phyloP scores from a whole-genome alignment of 352 stramenopile genomes.

The Ophiocytium majus region DNA sequence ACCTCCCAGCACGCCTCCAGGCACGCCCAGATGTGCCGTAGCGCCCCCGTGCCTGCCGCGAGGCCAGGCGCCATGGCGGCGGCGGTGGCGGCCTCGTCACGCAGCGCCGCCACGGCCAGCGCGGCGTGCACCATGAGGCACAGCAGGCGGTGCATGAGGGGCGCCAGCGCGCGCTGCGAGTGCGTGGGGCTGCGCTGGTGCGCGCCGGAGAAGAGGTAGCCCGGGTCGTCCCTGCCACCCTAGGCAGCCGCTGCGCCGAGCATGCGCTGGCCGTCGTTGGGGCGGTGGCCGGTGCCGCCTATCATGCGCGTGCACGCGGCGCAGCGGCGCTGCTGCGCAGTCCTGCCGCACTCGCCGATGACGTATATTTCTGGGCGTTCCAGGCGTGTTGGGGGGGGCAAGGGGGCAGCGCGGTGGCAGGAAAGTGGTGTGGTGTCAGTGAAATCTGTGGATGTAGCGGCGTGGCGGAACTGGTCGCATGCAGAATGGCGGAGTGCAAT shows the following conservation, averaged over 20 bases:
- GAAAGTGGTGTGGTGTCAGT: no score
- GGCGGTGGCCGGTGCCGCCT: background rate
- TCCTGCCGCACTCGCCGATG: background rate
- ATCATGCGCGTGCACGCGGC: background rate
- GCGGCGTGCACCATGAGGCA: background rate
- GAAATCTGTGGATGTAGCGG: no score
- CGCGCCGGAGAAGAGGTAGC: background rate
- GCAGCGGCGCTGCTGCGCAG: background rate
- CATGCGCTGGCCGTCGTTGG: background rate
- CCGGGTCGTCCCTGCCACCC: background rate
- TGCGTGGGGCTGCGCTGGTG: background rate
- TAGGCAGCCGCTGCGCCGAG: background rate
- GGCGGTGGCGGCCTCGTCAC: background rate
- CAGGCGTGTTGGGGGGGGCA: no score
- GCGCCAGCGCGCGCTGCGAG: background rate
- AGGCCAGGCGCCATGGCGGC: background rate
- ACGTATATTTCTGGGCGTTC: no score
- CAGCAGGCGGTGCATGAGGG: background rate
- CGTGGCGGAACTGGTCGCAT: no score
- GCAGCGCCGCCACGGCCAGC: background rate
- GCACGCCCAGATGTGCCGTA: background rate
- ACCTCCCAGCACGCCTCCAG: background rate
- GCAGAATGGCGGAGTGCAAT: no score
- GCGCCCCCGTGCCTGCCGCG: no score
- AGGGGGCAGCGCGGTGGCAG: no score